phyloP scores from a whole-genome alignment of 176 grass and related monocot species.

The Cymbopogon citratus region DNA sequence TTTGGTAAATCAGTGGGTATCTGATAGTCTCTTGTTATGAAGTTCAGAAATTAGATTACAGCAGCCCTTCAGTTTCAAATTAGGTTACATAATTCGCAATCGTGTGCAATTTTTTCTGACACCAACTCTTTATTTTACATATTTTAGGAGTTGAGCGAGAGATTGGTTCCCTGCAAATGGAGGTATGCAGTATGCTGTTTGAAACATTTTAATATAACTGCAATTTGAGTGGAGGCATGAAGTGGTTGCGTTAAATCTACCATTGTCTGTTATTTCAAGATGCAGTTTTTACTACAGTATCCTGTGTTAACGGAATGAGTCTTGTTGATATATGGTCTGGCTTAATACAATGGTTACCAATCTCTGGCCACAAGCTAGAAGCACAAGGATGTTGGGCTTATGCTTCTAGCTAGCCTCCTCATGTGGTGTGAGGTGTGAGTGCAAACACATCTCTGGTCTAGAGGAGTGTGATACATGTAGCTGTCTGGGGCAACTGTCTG shows the following conservation, averaged over 20 bases:
- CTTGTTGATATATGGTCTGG: neutral
- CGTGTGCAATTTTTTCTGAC: conserved; percentile 24
- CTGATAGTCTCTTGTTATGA: neutral
- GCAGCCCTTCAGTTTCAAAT: neutral
- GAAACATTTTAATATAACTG: neutral
- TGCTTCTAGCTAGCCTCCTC: neutral
- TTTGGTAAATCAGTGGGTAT: neutral
- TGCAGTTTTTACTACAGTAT: neutral
- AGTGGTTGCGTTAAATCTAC: neutral
- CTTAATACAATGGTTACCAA: neutral
- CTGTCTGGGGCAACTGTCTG: too few relatives aligned
- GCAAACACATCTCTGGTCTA: neutral
- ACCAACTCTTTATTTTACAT: neutral
- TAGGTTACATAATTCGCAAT: neutral
- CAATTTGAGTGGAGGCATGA: neutral
- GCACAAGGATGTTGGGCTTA: neutral
- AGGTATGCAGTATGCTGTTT: conserved; percentile 45
- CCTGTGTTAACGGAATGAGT: too few relatives aligned
- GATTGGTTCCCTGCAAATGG: conserved; percentile 88
- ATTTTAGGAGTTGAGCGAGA: conserved; percentile 81
- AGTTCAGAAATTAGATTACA: neutral
- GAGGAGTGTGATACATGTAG: neutral
- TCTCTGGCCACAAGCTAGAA: neutral
- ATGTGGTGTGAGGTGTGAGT: neutral
- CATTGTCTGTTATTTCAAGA: neutral